Percentiles rank a stretch among this genome's conserved stretches.
Evolutionary conservation across 2,329 filamentous ascomycete species (phyloP).

Genomic region (Diaporthe amygdali): DNA sequence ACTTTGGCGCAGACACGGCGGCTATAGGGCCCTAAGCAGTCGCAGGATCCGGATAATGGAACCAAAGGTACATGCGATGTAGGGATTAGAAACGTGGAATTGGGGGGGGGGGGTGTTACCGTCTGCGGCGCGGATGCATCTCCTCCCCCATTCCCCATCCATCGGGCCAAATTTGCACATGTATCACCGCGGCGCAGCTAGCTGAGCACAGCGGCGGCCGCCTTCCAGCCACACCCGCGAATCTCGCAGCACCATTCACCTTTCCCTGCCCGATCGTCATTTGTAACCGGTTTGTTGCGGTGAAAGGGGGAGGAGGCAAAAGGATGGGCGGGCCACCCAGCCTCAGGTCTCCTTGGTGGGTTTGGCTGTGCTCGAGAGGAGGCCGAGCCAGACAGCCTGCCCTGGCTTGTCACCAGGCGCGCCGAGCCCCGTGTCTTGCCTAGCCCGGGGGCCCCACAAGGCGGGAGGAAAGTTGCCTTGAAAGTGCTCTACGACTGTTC

Average conservation of each 20-base stretch:
- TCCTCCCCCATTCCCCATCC: not conserved
- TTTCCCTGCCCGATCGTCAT: not conserved
- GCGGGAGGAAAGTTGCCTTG: not conserved
- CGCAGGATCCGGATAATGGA: not conserved
- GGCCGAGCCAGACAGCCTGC: not conserved
- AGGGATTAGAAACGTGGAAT: not conserved
- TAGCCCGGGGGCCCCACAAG: not conserved
- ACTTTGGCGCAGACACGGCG: constrained; percentile 2
- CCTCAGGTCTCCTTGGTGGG: not conserved
- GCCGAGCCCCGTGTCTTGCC: not conserved
- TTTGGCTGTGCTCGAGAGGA: not conserved
- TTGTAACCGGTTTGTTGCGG: not conserved
- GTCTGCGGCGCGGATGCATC: not conserved
- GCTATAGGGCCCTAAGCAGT: not conserved
- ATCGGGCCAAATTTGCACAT: not conserved
- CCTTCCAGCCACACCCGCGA: not conserved
- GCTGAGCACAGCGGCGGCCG: not conserved
- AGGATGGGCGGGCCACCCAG: not conserved
- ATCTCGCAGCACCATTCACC: not conserved
- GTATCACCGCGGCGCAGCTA: not conserved
- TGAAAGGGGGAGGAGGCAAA: not conserved
- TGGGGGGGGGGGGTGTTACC: not conserved
- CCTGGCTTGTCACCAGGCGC: not conserved
- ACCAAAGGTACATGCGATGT: not conserved
- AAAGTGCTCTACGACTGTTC: not conserved